Base-by-base conservation (phyloP, 2,329 filamentous ascomycete species). In the Penicillium sp. region DNA sequence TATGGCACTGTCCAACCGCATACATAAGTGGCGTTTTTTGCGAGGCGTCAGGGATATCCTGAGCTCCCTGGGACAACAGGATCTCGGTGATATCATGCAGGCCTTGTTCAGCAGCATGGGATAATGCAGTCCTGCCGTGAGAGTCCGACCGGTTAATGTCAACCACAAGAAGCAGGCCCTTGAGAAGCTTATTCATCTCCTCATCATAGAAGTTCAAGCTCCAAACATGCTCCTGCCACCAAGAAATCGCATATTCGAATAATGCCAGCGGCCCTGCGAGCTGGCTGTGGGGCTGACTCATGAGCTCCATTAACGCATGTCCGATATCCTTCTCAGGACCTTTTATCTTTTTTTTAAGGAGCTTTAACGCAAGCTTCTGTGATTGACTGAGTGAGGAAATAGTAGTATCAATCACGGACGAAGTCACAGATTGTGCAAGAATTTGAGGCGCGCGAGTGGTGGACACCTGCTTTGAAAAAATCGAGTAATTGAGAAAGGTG, bases 151-250 rank as follows among this genome's bases (percentile, higher is more conserved):
- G 21, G n/a, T 23, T 15, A 7, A 23, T 5, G 46, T 23, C 46
- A 9, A 23, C 7, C 7, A 15, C 46, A 7, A 23, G 17, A 8
- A 48, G 17, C 19, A 48, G n/a, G 6, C 19, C 7, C 13, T 21
- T 6, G 5, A 48, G 19, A 9, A 48, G 46, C 19, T 4, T 15
- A 23, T 48, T 23, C n/a, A 48, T 48, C 7, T 23, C 46, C 6
- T n/a, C 7, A 21, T 48, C n/a, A 7, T 26, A 8, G n/a, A 21
- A 23, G 17, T 48, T 21, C 46, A 48, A 7, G n/a, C 26, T 4
- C 46, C 46, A 48, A 48, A 48, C 15, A 48, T 48, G 46, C 7
- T 48, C 46, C 46, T 48, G 46, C 46, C 46, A 48, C 46, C 46
- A 48, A 21, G n/a, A 48, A 15, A 1, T 23, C 26, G 46, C 46